Percentiles rank a stretch among this genome's conserved stretches.
Evolutionary conservation across 2,329 filamentous ascomycete species (phyloP).

Genomic region (Cephalotrichum gorgonifer): DNA sequence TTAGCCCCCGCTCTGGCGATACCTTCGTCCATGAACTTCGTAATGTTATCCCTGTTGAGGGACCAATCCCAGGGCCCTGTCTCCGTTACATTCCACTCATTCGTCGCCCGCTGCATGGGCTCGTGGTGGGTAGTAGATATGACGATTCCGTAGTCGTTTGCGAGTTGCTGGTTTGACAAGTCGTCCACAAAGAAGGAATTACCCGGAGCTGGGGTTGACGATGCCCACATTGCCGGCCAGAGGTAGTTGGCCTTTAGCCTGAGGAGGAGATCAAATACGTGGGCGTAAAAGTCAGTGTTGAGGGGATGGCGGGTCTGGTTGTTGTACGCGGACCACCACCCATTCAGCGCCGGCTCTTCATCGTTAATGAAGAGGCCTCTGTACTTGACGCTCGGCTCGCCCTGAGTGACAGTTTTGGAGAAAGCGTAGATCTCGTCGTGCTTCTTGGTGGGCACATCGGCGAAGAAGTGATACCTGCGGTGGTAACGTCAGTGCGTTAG

Average conservation of each 20-base stretch:
- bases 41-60: constrained; percentile 43
- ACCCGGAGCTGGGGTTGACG: constrained; percentile 9
- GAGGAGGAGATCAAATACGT: constrained; percentile 53
- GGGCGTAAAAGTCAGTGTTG: constrained; percentile 45
- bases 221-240: constrained; percentile 55
- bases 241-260: constrained; percentile 52
- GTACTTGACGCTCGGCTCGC: constrained; percentile 46
- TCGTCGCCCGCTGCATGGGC: constrained; percentile 51
- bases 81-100: constrained; percentile 28
- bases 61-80: constrained; percentile 50
- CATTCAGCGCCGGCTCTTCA: constrained; percentile 45
- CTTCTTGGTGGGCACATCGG: constrained; percentile 41
- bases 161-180: constrained; percentile 43
- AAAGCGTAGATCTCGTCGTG: constrained; percentile 39
- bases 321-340: constrained; percentile 31
- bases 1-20: constrained; percentile 41
- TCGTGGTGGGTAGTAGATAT: constrained; percentile 57
- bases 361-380: constrained; percentile 55
- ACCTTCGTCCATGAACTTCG: constrained; percentile 46
- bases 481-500: too few relatives aligned
- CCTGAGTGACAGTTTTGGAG: constrained; percentile 32
- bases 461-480: constrained; percentile 36
- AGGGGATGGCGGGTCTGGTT: constrained; percentile 26
- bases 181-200: constrained; percentile 53
- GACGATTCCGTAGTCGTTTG: constrained; percentile 53